Conservation (phyloP, 2,329 filamentous ascomycete genomes). For the Byssothecium circinans region DNA sequence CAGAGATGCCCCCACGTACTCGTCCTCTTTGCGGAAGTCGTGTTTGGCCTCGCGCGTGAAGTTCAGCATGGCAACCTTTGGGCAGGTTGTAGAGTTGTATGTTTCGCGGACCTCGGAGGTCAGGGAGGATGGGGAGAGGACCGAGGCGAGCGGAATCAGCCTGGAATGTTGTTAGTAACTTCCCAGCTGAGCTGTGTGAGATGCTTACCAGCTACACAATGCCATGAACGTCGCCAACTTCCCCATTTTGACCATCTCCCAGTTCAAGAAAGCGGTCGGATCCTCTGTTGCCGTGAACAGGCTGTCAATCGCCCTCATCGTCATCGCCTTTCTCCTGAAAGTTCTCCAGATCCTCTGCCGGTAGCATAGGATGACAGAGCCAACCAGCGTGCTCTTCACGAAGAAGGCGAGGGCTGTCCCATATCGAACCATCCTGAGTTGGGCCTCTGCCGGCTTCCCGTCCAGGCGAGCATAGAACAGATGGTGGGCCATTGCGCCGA, state of each 20-base stretch:
- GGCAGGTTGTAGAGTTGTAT: conserved; percentile 22
- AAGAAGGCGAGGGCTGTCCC: conserved; percentile 44
- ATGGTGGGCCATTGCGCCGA: conserved; percentile 40
- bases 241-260: conserved; percentile 41
- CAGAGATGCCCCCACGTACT: conserved; percentile 26
- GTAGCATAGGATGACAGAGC: conserved; percentile 38
- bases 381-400: conserved; percentile 41
- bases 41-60: conserved; percentile 34
- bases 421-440: conserved; percentile 39
- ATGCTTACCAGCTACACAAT: conserved; percentile 35
- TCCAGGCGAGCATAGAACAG: conserved; percentile 37
- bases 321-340: conserved; percentile 40
- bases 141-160: conserved; percentile 43
- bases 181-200: not conserved
- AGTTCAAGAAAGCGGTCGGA: conserved; percentile 37
- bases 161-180: conserved; percentile 17
- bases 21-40: conserved; percentile 31
- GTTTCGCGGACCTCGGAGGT: conserved; percentile 32
- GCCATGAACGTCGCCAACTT: conserved; percentile 43
- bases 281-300: conserved; percentile 42
- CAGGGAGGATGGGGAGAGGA: conserved; percentile 40
- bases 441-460: conserved; percentile 32
- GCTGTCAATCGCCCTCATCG: conserved; percentile 42
- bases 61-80: conserved; percentile 32
- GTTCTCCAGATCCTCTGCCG: conserved; percentile 44